Conservation (phyloP, 2,329 filamentous ascomycete genomes). For the Xylariaceae sp. region DNA sequence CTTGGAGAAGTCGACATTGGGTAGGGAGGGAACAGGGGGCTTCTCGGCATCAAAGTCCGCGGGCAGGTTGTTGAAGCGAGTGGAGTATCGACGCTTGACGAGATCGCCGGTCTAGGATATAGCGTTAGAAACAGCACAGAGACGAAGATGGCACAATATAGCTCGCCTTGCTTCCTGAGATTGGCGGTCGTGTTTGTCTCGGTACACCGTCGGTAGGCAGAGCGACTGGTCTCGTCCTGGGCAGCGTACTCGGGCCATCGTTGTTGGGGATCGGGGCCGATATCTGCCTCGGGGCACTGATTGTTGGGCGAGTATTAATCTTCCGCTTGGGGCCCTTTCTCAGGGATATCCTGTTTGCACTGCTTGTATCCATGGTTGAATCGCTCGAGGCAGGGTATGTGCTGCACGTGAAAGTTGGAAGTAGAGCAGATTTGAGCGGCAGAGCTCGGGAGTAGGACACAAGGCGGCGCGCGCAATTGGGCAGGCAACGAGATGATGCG, state of each 20-base stretch:
- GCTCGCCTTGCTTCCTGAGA: constrained; percentile 55
- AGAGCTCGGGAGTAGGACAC: background rate
- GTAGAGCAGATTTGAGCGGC: background rate
- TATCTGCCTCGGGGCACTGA: constrained; percentile 63
- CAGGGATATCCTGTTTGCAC: constrained; percentile 60
- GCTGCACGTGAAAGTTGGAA: background rate
- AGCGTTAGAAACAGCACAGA: constrained; percentile 4
- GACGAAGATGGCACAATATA: constrained; percentile 16
- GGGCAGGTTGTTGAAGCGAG: constrained; percentile 78
- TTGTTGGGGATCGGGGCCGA: constrained; percentile 59
- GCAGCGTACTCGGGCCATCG: constrained; percentile 40
- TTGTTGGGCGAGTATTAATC: constrained; percentile 48
- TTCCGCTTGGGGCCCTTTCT: constrained; percentile 61
- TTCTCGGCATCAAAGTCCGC: constrained; percentile 65
- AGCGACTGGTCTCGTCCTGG: constrained; percentile 31
- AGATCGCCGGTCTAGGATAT: constrained; percentile 66
- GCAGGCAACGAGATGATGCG: too few species aligned
- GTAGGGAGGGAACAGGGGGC: constrained; percentile 70
- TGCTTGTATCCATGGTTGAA: constrained; percentile 45
- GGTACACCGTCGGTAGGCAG: constrained; percentile 28
- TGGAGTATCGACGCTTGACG: constrained; percentile 92
- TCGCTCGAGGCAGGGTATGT: background rate
- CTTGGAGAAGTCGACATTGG: constrained; percentile 49
- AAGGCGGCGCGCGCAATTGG: background rate
- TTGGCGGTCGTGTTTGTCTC: constrained; percentile 42